Base-by-base conservation (phyloP, 2,329 filamentous ascomycete genomes). In the Chalara sp. region DNA sequence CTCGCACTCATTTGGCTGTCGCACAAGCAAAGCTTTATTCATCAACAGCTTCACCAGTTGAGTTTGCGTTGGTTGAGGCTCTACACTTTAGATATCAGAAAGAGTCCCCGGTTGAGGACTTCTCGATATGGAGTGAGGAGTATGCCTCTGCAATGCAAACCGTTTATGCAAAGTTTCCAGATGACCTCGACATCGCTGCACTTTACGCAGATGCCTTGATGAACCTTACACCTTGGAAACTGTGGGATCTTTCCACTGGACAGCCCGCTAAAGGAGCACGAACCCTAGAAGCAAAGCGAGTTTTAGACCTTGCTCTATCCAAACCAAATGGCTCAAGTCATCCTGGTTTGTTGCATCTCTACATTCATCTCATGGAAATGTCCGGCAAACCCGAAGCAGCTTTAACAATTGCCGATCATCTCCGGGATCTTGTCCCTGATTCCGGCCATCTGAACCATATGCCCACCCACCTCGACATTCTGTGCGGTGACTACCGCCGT, bases 291-390 rank as follows among this genome's bases (percentile, higher is more conserved):
- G 75, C 73, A 0, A 84, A 83, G 58, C 53, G 51, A 0, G 71
- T 84, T 0, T 70, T 88, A 2, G 83, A 87, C 32, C 67, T 64
- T 4, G 81, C 80, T 0, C 67, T 91, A 13, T 61, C 66, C 1
- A 69, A 73, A 3, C 64, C 72, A 1, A 72, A 70, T 12, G 77
- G 72, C 1, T 64, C 71, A 4, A 58, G 69, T 6, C 87, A 93
- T 59, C 83, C 87, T 0, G 87, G 86, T 0, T 66, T 90, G 0
- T 70, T 89, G 5, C 87, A 91, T 64, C 68, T 89, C 32, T 90
- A 90, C 64, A 86, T 89, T 39, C 86, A 89, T 58, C 75, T 88
- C 4, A 86, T 88, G 73, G 86, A 90, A 62, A 89, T 89, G 86
- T 89, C 85, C 0, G 69, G 72, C 0, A 74, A 71, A 0, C 86